Evolutionary conservation across 2,329 filamentous ascomycete species (phyloP).

Genomic region (Pseudocercospora pini-densiflorae): DNA sequence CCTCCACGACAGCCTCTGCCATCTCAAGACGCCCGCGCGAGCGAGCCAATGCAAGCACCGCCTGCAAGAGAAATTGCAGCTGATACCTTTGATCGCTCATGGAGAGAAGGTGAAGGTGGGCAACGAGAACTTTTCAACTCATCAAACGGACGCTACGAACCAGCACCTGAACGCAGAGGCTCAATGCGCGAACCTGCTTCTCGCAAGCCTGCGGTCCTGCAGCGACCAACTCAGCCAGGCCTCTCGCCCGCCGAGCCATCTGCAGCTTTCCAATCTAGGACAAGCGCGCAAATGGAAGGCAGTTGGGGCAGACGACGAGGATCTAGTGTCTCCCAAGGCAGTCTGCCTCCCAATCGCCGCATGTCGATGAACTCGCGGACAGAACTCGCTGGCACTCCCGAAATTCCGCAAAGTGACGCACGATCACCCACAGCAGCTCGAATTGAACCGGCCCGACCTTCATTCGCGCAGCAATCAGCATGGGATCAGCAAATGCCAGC

Average conservation of each 20-base stretch:
- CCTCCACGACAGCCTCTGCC: conserved; percentile 43
- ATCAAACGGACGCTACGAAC: conserved; percentile 92
- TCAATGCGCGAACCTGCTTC: conserved; percentile 69
- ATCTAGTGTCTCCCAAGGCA: conserved; percentile 89
- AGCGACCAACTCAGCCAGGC: conserved; percentile 69
- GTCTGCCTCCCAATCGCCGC: conserved; percentile 69
- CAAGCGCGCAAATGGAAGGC: conserved; percentile 65
- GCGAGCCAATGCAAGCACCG: conserved; percentile 59
- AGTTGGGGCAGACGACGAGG: conserved; percentile 73
- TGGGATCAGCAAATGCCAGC: conserved; percentile 42
- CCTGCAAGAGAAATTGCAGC: conserved; percentile 83
- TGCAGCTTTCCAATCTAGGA: conserved; percentile 81
- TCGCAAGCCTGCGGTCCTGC: conserved; percentile 77
- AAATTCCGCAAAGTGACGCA: conserved; percentile 14
- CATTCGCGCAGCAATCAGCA: conserved; percentile 36
- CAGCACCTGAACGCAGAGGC: conserved; percentile 77
- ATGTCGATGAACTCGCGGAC: conserved; percentile 58
- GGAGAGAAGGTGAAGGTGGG: conserved; percentile 71
- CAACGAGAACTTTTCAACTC: conserved; percentile 85
- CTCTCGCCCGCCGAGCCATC: conserved; percentile 78
- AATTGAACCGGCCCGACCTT: conserved; percentile 26
- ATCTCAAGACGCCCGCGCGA: conserved; percentile 60
- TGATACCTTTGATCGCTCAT: conserved; percentile 89
- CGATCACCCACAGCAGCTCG: conserved; percentile 26
- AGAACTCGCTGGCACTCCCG: conserved; percentile 36